Evolutionary conservation across 805 yeast genomes (phyloP), one percentile per base, ranked within the genome.

Genomic region (Saturnispora sekii): DNA sequence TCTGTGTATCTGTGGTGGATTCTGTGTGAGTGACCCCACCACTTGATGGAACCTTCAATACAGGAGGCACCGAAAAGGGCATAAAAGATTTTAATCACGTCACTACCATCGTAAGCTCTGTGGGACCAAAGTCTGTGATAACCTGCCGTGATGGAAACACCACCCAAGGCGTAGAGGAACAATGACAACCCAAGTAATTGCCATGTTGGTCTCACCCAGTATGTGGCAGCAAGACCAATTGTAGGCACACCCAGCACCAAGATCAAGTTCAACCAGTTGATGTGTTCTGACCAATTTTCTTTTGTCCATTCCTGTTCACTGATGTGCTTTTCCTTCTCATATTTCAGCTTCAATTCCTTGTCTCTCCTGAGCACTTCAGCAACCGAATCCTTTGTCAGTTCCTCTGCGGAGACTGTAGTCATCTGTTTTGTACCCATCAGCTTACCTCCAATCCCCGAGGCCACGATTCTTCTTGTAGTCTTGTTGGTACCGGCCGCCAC

Each of bases 11-110:
- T 74, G 67, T 84, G 94, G 63, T 84, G 94, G 46, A 84, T 73
- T 74, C 94, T 76, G 66, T 84, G 94, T 43, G 83, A 74, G 61
- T 84, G 93, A 40, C 82, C 77, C 94, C 94, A 84, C 93, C 93
- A 84, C 64, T 84, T 84, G 62, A 84, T 79, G 35, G 90, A 82
- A 52, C 94, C 94, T 63, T 84, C 88, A 40, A 84, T 79, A 45
- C 88, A 77, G 36, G 88, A 84, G 31, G 90, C 86, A 51, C 94
- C 94, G 56, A 84, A 84, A 26, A 81, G 62, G 5, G 90, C 94
- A 58, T 66, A 82, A 53, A 81, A 76, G 36, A 81, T 57, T 53
- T 78, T 73, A 36, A 81, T 68, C 12, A 85, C 80, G 58, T 70
- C 61, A 48, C 68, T 71, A 12, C 83, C 88, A 44, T 72, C 72